Percentiles rank a stretch among this genome's conserved stretches.
Evolutionary conservation across 768 basidiomycete genomes (phyloP).

Genomic region (Asterophora lycoperdoides): DNA sequence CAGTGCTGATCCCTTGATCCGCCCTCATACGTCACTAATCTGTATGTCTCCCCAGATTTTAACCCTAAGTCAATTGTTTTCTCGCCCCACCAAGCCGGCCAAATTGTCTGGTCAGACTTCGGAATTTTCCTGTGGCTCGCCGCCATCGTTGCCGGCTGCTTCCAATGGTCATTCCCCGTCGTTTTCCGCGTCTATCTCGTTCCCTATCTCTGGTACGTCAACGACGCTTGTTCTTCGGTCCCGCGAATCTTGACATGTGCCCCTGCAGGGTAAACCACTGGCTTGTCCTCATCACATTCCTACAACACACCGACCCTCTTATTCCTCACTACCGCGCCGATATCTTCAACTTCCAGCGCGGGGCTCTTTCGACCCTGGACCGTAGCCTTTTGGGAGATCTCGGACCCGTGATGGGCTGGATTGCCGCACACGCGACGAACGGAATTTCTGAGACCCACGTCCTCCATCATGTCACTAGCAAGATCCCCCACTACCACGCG

Average conservation of each 20-base stretch:
- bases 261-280: slow-evolving; percentile 37
- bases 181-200: slow-evolving; percentile 68
- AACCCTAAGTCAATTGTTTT: slow-evolving; percentile 65
- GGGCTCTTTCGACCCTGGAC: slow-evolving; percentile 55
- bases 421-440: slow-evolving; percentile 67
- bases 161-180: slow-evolving; percentile 51
- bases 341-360: slow-evolving; percentile 52
- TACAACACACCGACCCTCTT: slow-evolving; percentile 58
- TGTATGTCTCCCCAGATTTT: slow-evolving; percentile 41
- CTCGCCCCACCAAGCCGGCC: slow-evolving; percentile 55
- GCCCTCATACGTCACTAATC: background rate
- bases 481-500: slow-evolving; percentile 83
- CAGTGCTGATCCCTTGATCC: slow-evolving; percentile 22
- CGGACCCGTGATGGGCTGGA: slow-evolving; percentile 64
- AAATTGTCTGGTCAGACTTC: slow-evolving; percentile 69
- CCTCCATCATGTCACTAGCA: slow-evolving; percentile 72
- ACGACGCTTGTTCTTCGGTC: background rate
- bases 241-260: background rate
- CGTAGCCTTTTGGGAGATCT: slow-evolving; percentile 50
- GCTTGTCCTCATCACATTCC: slow-evolving; percentile 52
- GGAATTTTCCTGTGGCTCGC: slow-evolving; percentile 62
- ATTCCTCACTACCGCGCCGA: slow-evolving; percentile 53
- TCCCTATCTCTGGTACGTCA: slow-evolving; percentile 64
- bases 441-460: slow-evolving; percentile 83
- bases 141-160: slow-evolving; percentile 42